These are phyloP conservation scores for Trichoderma hamatum DNA, from an alignment of 2,329 filamentous ascomycete species.

Conservation along the genomic window DNA sequence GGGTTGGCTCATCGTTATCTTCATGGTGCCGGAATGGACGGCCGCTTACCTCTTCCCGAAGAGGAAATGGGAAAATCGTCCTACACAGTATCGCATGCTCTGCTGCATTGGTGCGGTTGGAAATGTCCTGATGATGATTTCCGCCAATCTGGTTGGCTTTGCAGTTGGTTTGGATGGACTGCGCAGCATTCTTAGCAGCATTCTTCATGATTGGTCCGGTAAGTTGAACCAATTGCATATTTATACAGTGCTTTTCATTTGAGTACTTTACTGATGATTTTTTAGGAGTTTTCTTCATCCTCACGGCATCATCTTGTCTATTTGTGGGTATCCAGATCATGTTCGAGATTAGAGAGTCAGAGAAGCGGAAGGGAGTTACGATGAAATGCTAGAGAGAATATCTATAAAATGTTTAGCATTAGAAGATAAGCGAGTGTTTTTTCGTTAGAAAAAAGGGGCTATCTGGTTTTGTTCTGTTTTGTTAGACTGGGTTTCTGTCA, in stretches of 20 bases:
- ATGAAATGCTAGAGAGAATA: conserved; percentile 70
- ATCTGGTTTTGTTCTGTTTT: not conserved
- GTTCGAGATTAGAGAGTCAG: conserved; percentile 90
- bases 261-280: conserved; percentile 31
- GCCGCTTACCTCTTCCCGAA: conserved; percentile 73
- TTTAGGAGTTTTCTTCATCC: conserved; percentile 71
- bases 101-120: conserved; percentile 78
- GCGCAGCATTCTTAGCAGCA: conserved; percentile 72
- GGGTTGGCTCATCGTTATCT: conserved; percentile 95
- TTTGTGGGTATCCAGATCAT: conserved; percentile 91
- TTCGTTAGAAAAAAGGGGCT: conserved; percentile 2
- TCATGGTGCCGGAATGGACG: conserved; percentile 86
- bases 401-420: conserved; percentile 6
- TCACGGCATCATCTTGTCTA: conserved; percentile 69
- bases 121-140: conserved; percentile 94
- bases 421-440: conserved; percentile 13
- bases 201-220: conserved; percentile 75
- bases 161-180: conserved; percentile 89
- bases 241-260: not conserved
- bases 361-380: conserved; percentile 78
- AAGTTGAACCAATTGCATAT: conserved; percentile 32
- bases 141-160: conserved; percentile 92
- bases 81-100: conserved; percentile 75
- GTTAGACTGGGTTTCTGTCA: not conserved
- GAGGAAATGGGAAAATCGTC: conserved; percentile 68